phyloP scores from a whole-genome alignment of 148 eudicot species.

The Cornus suecica region DNA sequence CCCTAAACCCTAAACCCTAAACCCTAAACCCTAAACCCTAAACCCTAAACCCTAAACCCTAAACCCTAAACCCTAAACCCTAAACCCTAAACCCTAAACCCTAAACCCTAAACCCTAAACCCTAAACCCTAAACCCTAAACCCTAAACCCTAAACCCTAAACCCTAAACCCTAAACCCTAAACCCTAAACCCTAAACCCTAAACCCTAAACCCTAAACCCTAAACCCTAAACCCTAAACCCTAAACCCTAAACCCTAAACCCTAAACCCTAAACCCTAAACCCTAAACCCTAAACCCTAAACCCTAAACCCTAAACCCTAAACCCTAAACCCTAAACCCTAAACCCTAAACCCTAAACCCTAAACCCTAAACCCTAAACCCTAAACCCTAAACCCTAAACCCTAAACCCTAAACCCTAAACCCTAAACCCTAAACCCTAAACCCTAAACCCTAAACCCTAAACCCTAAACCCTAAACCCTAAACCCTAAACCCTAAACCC shows the following conservation, averaged over 20 bases:
- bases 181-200: constrained; percentile 27
- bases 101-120: background rate
- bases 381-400: constrained; percentile 30
- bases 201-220: constrained; percentile 30
- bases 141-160: constrained; percentile 26
- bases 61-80: constrained; percentile 19
- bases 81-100: constrained; percentile 21
- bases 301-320: constrained; percentile 27
- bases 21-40: constrained; percentile 29
- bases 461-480: constrained; percentile 27
- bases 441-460: constrained; percentile 32
- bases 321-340: constrained; percentile 25
- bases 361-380: constrained; percentile 29
- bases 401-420: constrained; percentile 37
- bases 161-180: constrained; percentile 23
- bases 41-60: constrained; percentile 20
- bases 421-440: constrained; percentile 37
- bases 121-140: constrained; percentile 23
- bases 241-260: constrained; percentile 22
- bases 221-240: constrained; percentile 27
- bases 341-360: constrained; percentile 30
- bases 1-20: constrained; percentile 29
- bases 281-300: constrained; percentile 25
- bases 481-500: constrained; percentile 33
- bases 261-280: constrained; percentile 22